These are phyloP conservation scores for Chamaecrista fasciculata DNA, from an alignment of 306 rosid genomes.

Conservation along the genomic window DNA sequence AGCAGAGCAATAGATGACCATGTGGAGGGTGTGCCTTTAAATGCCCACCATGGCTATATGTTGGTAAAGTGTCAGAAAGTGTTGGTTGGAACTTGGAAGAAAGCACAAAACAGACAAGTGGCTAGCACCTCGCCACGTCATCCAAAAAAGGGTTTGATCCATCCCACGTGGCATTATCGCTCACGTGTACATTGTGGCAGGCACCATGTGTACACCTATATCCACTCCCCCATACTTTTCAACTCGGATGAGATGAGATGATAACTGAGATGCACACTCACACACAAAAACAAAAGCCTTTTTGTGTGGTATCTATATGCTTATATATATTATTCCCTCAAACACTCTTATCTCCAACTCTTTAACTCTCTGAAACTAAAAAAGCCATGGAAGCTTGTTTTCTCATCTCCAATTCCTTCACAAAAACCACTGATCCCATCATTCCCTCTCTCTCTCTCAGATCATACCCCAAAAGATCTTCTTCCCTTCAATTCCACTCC, in stretches of 20 bases:
- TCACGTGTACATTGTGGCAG: constrained; percentile 16
- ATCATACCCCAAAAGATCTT: constrained; percentile 26
- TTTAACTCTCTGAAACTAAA: too few species aligned
- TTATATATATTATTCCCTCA: constrained; percentile 24
- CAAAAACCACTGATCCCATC: constrained; percentile 40
- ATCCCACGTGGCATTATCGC: constrained; percentile 29
- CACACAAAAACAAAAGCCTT: neutral
- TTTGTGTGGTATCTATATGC: constrained; percentile 48
- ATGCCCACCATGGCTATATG: too few species aligned
- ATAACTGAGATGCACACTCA: constrained; percentile 39
- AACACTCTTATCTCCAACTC: neutral
- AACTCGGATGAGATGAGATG: too few species aligned
- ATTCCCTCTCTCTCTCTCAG: constrained; percentile 18
- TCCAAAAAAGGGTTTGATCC: constrained; percentile 30
- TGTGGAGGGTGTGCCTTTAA: too few species aligned
- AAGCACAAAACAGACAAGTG: constrained; percentile 14
- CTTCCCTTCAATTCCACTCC: constrained; percentile 26
- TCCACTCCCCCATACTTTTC: constrained; percentile 54
- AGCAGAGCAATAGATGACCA: too few species aligned
- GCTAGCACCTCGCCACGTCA: constrained; percentile 40
- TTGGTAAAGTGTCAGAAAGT: too few species aligned
- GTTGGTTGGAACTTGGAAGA: too few species aligned
- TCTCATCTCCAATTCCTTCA: constrained; percentile 55
- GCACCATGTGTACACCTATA: constrained; percentile 45
- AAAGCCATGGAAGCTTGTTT: constrained; percentile 71